phyloP scores from a whole-genome alignment of 2,329 filamentous ascomycete genomes.

The Ascochyta rabiei region DNA sequence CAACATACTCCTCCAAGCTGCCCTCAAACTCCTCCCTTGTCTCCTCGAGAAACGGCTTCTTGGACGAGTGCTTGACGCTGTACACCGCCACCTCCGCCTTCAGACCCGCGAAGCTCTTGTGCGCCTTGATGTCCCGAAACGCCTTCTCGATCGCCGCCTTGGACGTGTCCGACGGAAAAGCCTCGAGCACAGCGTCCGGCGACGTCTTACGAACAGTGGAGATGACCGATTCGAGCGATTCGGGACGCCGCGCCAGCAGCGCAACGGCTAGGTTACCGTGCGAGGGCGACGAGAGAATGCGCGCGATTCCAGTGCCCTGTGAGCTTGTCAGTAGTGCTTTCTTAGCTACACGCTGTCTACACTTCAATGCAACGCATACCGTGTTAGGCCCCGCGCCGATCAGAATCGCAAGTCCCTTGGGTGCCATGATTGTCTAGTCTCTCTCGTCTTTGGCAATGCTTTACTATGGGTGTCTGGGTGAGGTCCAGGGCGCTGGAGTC shows the following conservation, averaged over 20 bases:
- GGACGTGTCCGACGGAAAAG: conserved; percentile 59
- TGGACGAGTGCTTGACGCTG: conserved; percentile 61
- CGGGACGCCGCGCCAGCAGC: conserved; percentile 57
- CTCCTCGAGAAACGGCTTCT: conserved; percentile 62
- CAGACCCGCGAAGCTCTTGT: conserved; percentile 56
- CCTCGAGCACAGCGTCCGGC: conserved; percentile 55
- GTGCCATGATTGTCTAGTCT: conserved; percentile 26
- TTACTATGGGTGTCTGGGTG: not conserved
- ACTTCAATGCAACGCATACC: conserved; percentile 13
- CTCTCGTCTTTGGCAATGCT: not conserved
- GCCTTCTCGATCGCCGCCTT: conserved; percentile 54
- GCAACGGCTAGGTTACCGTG: conserved; percentile 63
- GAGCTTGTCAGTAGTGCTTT: not conserved
- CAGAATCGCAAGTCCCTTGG: conserved; percentile 42
- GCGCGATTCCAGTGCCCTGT: conserved; percentile 62
- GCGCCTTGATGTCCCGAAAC: conserved; percentile 57
- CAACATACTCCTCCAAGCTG: conserved; percentile 59
- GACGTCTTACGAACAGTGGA: conserved; percentile 51
- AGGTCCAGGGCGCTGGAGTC: not conserved
- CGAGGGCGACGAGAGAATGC: conserved; percentile 57
- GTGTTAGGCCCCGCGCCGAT: conserved; percentile 44
- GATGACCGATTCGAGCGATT: conserved; percentile 53
- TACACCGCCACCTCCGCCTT: conserved; percentile 62
- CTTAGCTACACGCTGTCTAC: not conserved
- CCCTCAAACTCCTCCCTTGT: conserved; percentile 55